Evolutionary conservation across 2,329 filamentous ascomycete genomes (phyloP), one percentile per base, ranked within the genome.

Genomic region (Paraphoma chrysanthemicola): DNA sequence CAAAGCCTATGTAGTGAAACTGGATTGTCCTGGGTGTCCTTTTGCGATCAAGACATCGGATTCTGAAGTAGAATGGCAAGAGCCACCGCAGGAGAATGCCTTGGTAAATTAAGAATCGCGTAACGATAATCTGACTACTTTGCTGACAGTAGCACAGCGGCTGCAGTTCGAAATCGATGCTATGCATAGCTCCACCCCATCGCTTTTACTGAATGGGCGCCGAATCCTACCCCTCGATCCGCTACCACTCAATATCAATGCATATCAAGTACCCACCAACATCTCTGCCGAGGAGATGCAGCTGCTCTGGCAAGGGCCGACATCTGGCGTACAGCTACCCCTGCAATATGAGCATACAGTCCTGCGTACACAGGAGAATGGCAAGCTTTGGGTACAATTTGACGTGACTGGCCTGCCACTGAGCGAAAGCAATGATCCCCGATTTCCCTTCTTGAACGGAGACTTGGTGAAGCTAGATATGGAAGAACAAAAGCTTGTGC

Each of bases 21-120:
- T 73, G 16, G 68, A 67, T 11, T 74, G 71, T 44, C 30, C 64
- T 0, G 68, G 58, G 6, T 74, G 70, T 54, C 69, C 70, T 9
- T 69, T 70, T 52, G 58, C 57, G 1, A 54, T 64, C 9, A 54
- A 61, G 18, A 45, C 57, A 10, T 39, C 31, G 9, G 23, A 53
- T 4, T n/a, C 48, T 8, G 30, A 56, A 45, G 43, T 50, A 6
- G 42, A 48, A 31, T 70, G 64, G 68, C 56, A 62, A 36, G 50
- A 68, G 38, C 59, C 60, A 9, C 48, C 63, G 28, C 63, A 61
- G 48, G 52, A 64, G 8, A 72, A 67, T 44, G 64, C 68, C 9
- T 44, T 73, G 54, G 71, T 73, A 23, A 23, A 23, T 5, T 5
- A 5, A 23, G 23, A 23, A 23, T 3, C 23, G 51, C 42, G 66